Conservation (phyloP, 2,329 filamentous ascomycete species). For the Moelleriella libera region DNA sequence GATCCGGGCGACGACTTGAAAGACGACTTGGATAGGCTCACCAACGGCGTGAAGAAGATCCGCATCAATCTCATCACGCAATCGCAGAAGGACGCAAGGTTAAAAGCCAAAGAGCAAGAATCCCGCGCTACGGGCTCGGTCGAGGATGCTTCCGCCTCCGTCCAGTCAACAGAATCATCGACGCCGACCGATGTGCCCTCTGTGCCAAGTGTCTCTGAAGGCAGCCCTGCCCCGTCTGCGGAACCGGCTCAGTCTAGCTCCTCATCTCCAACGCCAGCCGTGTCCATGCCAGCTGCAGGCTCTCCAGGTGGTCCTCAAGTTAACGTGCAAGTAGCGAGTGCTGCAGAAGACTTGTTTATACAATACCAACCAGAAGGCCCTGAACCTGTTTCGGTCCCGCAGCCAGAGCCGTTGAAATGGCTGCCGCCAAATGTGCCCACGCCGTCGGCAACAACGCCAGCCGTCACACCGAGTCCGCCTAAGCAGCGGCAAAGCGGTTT, state of each 20-base stretch:
- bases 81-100: constrained; percentile 40
- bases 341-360: constrained; percentile 29
- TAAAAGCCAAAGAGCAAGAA: constrained; percentile 14
- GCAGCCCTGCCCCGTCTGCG: not conserved
- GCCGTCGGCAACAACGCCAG: constrained; percentile 18
- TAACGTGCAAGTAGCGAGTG: constrained; percentile 11
- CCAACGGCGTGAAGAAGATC: constrained; percentile 46
- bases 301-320: constrained; percentile 16
- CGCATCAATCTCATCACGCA: constrained; percentile 48
- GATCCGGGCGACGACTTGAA: constrained; percentile 5
- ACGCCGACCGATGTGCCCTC: constrained; percentile 7
- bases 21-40: constrained; percentile 38
- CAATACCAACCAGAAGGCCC: constrained; percentile 43
- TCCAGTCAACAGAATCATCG: constrained; percentile 7
- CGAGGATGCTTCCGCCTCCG: not conserved
- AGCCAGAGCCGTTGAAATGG: constrained; percentile 32
- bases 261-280: constrained; percentile 9
- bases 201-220: not conserved
- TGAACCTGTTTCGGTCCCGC: constrained; percentile 19
- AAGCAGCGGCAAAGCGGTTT: constrained; percentile 18
- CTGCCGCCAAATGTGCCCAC: constrained; percentile 31
- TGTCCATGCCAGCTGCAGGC: constrained; percentile 11
- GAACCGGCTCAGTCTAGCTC: constrained; percentile 7
- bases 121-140: too few species aligned
- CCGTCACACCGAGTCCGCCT: constrained; percentile 14